phyloP scores from a whole-genome alignment of 2,329 filamentous ascomycete genomes.

The Leptosphaerulina australis region DNA sequence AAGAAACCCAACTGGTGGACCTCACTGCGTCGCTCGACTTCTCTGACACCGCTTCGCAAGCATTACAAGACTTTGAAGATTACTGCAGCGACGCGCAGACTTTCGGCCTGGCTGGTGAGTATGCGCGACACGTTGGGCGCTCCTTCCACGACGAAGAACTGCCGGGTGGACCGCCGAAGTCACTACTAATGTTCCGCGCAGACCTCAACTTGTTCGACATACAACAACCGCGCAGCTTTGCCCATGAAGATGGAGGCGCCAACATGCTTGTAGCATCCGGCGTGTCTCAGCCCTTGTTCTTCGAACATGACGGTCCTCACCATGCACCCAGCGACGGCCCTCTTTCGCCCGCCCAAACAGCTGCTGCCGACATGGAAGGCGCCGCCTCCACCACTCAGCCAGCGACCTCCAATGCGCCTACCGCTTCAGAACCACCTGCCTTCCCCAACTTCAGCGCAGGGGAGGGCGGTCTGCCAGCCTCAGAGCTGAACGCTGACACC shows the following conservation, averaged over 20 bases:
- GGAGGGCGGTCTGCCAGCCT: constrained; percentile 12
- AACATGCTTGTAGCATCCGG: constrained; percentile 41
- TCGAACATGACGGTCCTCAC: constrained; percentile 31
- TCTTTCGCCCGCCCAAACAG: constrained; percentile 24
- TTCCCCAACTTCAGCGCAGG: constrained; percentile 6
- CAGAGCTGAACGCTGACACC: constrained; percentile 11
- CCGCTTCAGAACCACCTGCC: constrained; percentile 20
- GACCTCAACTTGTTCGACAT: constrained; percentile 4
- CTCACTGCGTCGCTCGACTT: constrained; percentile 9
- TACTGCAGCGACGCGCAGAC: neutral
- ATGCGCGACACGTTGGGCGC: constrained; percentile 9
- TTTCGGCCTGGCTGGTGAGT: constrained; percentile 6
- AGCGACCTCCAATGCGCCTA: constrained; percentile 25
- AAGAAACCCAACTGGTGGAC: constrained; percentile 1
- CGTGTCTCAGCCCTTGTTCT: constrained; percentile 22
- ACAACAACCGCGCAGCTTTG: constrained; percentile 2
- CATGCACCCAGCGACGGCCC: constrained; percentile 32
- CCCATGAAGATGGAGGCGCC: constrained; percentile 38
- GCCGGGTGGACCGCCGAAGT: constrained; percentile 14
- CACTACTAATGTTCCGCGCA: constrained; percentile 16
- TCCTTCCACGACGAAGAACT: constrained; percentile 3
- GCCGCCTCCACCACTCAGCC: constrained; percentile 31
- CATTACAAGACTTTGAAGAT: neutral
- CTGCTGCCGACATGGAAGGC: constrained; percentile 38
- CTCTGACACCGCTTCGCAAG: neutral